Evolutionary conservation across 2,329 filamentous ascomycete species (phyloP).

Genomic region (Ophiostoma perfectum): DNA sequence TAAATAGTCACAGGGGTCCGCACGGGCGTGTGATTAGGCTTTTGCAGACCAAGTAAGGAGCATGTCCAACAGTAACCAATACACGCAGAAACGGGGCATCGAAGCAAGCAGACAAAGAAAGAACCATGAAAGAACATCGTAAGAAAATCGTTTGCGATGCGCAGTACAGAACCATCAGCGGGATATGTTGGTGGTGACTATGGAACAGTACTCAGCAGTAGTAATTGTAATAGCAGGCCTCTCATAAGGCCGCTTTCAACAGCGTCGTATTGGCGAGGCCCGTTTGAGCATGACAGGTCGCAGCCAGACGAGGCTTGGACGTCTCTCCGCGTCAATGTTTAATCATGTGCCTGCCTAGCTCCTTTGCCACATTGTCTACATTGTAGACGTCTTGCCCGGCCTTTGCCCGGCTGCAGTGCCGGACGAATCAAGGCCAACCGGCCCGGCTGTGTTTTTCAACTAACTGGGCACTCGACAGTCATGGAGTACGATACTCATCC

Average conservation of each 20-base stretch:
- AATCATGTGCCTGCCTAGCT: constrained; percentile 20
- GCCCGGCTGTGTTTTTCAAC: neutral
- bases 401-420: neutral
- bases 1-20: constrained; percentile 4
- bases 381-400: neutral
- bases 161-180: neutral
- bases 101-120: neutral
- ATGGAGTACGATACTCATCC: neutral
- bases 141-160: neutral
- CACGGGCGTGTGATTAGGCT: constrained; percentile 8
- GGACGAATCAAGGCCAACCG: neutral
- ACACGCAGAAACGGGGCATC: neutral
- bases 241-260: neutral
- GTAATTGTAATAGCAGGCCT: neutral
- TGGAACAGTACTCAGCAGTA: neutral
- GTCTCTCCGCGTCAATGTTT: constrained; percentile 19
- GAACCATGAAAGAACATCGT: neutral
- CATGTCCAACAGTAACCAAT: neutral
- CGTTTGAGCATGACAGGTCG: neutral
- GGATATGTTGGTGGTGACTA: neutral
- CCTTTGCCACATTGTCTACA: neutral
- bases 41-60: neutral
- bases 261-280: constrained; percentile 13
- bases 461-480: neutral
- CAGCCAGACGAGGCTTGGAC: constrained; percentile 5